A percentile compares a stretch with the other conserved stretches of the same genome.
phyloP scores from a whole-genome alignment of 345 rosid genomes.

The Zanthoxylum bungeanum region DNA sequence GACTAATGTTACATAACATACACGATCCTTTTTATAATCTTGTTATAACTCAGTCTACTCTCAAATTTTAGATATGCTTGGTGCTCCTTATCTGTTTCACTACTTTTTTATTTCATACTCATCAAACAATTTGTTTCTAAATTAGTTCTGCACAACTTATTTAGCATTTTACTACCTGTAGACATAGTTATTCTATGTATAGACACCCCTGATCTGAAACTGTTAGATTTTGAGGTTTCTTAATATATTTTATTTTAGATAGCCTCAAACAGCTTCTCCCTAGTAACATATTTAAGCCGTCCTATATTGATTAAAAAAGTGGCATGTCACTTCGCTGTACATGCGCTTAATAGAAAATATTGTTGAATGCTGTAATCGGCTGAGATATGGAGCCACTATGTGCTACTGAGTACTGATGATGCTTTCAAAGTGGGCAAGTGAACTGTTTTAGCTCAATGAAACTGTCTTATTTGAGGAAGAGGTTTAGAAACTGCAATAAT shows the following conservation, averaged over 20 bases:
- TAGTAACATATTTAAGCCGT: background rate
- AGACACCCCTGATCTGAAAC: background rate
- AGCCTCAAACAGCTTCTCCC: background rate
- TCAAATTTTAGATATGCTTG: background rate
- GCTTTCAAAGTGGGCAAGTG: background rate
- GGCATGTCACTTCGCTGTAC: background rate
- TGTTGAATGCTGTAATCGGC: background rate
- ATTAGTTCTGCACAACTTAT: background rate
- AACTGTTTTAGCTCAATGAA: background rate
- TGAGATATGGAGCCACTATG: background rate
- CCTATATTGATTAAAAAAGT: background rate
- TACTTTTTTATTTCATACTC: background rate
- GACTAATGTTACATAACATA: background rate
- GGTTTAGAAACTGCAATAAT: background rate
- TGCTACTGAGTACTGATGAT: background rate
- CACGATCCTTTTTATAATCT: background rate
- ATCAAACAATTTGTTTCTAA: background rate
- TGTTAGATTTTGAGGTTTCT: background rate
- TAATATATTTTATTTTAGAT: background rate
- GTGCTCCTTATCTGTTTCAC: background rate
- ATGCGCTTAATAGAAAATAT: background rate
- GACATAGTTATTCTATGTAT: too few relatives aligned
- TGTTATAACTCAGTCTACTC: background rate
- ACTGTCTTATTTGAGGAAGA: background rate
- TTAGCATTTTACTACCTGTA: background rate